Evolutionary conservation across 177 flowering plant species (phyloP).

Genomic region (Tripterygium wilfordii): DNA sequence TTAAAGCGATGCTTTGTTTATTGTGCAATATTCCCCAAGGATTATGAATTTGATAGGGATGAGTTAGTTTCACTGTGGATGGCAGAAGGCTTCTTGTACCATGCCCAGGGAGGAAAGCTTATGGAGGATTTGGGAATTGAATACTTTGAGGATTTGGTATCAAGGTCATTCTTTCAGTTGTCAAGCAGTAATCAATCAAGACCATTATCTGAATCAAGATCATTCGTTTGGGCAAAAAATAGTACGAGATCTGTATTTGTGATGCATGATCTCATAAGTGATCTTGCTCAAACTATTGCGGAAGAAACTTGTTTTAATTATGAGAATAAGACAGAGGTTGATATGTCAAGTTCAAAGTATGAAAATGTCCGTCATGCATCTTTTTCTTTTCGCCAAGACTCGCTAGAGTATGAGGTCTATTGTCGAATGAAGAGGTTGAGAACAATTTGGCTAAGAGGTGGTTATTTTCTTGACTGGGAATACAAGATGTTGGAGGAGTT

Average conservation of each 20-base stretch:
- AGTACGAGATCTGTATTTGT: not conserved
- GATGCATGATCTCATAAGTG: conserved; percentile 41
- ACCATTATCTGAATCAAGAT: no score
- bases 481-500: not conserved
- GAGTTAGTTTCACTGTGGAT: conserved; percentile 12
- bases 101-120: not conserved
- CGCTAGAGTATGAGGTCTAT: no score
- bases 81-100: conserved; percentile 15
- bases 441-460: not conserved
- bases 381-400: no score
- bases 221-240: conserved; percentile 19
- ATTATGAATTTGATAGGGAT: conserved; percentile 6
- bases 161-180: conserved; percentile 6
- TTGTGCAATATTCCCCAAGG: conserved; percentile 13
- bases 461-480: not conserved
- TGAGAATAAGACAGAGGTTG: conserved; percentile 3
- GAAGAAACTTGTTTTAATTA: conserved; percentile 13
- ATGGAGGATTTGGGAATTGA: conserved; percentile 9
- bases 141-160: conserved; percentile 6
- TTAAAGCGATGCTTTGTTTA: conserved; percentile 16
- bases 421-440: no score
- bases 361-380: conserved; percentile 20
- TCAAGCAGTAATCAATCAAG: not conserved
- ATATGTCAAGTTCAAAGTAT: not conserved
- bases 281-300: conserved; percentile 24